phyloP scores from a whole-genome alignment of 2,329 filamentous ascomycete species.

The Zarea fungicola region DNA sequence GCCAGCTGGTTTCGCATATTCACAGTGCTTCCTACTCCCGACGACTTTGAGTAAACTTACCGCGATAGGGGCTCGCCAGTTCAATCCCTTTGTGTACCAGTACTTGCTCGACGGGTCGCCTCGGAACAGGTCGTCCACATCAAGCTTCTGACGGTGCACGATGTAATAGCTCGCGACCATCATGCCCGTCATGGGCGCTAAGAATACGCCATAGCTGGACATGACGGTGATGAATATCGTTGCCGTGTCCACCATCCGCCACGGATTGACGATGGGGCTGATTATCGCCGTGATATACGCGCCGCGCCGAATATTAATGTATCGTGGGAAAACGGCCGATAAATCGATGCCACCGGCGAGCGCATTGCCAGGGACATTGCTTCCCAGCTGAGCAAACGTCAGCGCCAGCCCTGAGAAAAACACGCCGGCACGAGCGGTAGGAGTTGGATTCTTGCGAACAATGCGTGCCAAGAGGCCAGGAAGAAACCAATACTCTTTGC shows the following conservation, averaged over 20 bases:
- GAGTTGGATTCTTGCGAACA: slow-evolving; percentile 24
- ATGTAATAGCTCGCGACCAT: slow-evolving; percentile 33
- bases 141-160: slow-evolving; percentile 29
- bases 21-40: too few species aligned
- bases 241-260: slow-evolving; percentile 33
- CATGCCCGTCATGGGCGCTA: slow-evolving; percentile 35
- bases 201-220: slow-evolving; percentile 32
- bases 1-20: not conserved
- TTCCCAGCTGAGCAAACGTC: slow-evolving; percentile 32
- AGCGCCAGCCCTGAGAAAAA: slow-evolving; percentile 35
- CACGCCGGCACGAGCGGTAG: slow-evolving; percentile 30
- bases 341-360: slow-evolving; percentile 35
- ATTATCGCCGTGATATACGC: slow-evolving; percentile 32
- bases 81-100: slow-evolving; percentile 35
- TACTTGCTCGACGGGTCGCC: slow-evolving; percentile 29
- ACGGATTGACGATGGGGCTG: slow-evolving; percentile 33
- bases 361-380: slow-evolving; percentile 33
- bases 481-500: slow-evolving; percentile 34
- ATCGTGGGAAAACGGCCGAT: slow-evolving; percentile 32
- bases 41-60: slow-evolving; percentile 23
- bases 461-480: slow-evolving; percentile 29
- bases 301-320: slow-evolving; percentile 34
- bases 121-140: slow-evolving; percentile 31
- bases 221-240: slow-evolving; percentile 32
- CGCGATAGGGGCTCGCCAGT: slow-evolving; percentile 35